phyloP scores from a whole-genome alignment of 495 filamentous ascomycete genomes.

The Talaromyces liani region DNA sequence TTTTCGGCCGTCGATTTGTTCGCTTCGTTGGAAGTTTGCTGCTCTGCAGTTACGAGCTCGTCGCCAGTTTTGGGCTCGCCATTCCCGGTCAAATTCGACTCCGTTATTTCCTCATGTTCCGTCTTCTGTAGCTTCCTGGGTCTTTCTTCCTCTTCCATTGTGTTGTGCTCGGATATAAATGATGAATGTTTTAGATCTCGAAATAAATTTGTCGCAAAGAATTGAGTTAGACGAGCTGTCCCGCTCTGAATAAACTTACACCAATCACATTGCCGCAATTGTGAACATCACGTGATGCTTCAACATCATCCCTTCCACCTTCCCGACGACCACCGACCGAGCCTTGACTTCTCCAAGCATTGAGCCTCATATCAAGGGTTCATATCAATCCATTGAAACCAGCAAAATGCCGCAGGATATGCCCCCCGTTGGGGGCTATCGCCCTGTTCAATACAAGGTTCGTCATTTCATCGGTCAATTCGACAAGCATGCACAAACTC shows the following conservation, averaged over 20 bases:
- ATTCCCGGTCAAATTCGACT: conserved; percentile 13
- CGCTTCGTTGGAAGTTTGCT: background rate
- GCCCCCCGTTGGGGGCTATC: conserved; percentile 90
- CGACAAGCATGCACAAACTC: background rate
- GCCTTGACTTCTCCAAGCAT: background rate
- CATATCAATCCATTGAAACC: conserved; percentile 9
- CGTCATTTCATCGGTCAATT: conserved; percentile 12
- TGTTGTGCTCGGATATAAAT: background rate
- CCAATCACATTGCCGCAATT: background rate
- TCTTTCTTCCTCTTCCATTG: conserved; percentile 48
- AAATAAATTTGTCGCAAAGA: conserved; percentile 2
- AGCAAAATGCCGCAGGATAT: conserved; percentile 67
- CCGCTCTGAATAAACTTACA: background rate
- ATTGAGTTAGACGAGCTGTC: conserved; percentile 13
- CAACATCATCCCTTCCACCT: conserved; percentile 25
- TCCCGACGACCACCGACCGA: conserved; percentile 14
- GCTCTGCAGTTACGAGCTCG: background rate
- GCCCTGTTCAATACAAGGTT: conserved; percentile 93
- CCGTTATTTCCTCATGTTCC: conserved; percentile 18
- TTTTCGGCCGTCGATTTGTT: background rate
- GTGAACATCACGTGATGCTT: conserved; percentile 24
- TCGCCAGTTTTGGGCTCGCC: conserved; percentile 8
- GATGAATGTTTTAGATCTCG: background rate
- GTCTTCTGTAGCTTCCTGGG: conserved; percentile 46
- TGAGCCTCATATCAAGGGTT: background rate